phyloP scores from a whole-genome alignment of 2,329 filamentous ascomycete genomes.

The Apiospora sp. region DNA sequence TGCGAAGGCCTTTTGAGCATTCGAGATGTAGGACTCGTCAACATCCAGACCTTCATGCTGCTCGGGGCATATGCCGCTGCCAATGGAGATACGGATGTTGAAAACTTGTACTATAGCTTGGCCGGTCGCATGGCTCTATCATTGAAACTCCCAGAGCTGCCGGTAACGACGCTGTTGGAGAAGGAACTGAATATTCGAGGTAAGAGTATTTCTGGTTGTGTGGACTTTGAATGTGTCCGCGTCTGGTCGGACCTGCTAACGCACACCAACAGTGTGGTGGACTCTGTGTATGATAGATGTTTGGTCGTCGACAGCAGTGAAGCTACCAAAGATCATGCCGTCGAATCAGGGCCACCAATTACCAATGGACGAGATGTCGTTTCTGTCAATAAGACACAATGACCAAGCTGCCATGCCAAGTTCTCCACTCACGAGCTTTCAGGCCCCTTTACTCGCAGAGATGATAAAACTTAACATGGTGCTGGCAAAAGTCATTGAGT shows the following conservation, averaged over 20 bases:
- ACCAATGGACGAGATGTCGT: constrained; percentile 48
- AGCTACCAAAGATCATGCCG: constrained; percentile 43
- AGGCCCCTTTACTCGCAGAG: constrained; percentile 43
- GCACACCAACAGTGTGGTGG: constrained; percentile 44
- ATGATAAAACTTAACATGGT: constrained; percentile 50
- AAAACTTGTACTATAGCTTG: constrained; percentile 48
- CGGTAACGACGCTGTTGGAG: constrained; percentile 39
- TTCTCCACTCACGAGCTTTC: constrained; percentile 9
- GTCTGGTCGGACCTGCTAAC: neutral
- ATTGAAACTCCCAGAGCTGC: constrained; percentile 45
- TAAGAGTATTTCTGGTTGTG: constrained; percentile 23
- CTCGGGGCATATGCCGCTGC: constrained; percentile 44
- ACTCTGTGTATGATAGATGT: constrained; percentile 50
- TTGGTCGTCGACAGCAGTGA: constrained; percentile 48
- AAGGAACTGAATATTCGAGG: constrained; percentile 46
- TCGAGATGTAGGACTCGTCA: constrained; percentile 46
- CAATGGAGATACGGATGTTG: constrained; percentile 45
- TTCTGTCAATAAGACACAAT: constrained; percentile 36
- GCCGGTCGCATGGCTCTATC: constrained; percentile 47
- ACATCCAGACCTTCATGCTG: constrained; percentile 50
- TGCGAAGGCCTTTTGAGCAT: constrained; percentile 42
- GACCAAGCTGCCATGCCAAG: neutral
- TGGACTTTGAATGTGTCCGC: neutral
- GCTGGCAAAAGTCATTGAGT: constrained; percentile 49
- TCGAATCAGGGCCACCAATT: constrained; percentile 39